phyloP scores from a whole-genome alignment of 2,329 filamentous ascomycete species.

The Colletotrichum melonis region DNA sequence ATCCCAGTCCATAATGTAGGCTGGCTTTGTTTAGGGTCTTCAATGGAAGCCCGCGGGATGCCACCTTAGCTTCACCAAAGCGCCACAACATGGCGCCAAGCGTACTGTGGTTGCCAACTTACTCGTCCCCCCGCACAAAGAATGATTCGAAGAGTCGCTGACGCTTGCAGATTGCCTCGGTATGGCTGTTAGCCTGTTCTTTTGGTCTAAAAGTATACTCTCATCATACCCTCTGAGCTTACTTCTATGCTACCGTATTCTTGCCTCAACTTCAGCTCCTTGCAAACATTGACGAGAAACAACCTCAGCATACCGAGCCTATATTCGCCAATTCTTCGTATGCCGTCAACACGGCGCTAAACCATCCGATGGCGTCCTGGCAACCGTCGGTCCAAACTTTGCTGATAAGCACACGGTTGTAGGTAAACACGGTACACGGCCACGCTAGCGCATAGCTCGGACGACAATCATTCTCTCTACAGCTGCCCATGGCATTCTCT shows the following conservation, averaged over 20 bases:
- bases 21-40: neutral
- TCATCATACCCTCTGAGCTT: neutral
- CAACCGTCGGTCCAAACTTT: neutral
- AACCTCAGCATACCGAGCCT: neutral
- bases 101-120: neutral
- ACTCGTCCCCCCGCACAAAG: neutral
- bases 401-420: neutral
- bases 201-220: neutral
- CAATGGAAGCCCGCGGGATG: neutral
- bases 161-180: neutral
- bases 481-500: neutral
- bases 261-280: neutral
- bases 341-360: neutral
- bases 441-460: slow-evolving; percentile 16
- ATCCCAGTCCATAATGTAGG: too few relatives aligned
- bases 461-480: neutral
- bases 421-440: neutral
- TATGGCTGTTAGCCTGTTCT: neutral
- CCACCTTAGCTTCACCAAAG: neutral
- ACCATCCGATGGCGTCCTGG: slow-evolving; percentile 5
- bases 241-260: neutral
- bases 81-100: slow-evolving; percentile 14
- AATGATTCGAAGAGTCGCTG: neutral
- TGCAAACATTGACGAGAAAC: neutral
- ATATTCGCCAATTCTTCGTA: neutral